Conservation (phyloP, 1,284 basidiomycete species). For the Cystobasidium sp. region DNA sequence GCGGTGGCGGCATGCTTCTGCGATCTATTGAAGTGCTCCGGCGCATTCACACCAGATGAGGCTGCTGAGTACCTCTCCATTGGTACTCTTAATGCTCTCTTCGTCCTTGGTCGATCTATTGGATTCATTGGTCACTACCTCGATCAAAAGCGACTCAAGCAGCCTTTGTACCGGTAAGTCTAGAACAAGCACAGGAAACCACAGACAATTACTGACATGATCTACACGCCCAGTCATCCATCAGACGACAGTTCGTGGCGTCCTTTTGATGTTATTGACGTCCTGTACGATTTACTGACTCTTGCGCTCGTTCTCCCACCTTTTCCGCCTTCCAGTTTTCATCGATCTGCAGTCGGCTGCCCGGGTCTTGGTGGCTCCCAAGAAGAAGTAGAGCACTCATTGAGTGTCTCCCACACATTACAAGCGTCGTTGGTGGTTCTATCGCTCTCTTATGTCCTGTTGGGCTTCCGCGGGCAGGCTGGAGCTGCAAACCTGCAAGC, state of each 20-base stretch:
- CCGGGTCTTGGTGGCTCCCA: slow-evolving; percentile 38
- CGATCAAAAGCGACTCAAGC: slow-evolving; percentile 92
- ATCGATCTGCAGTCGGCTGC: slow-evolving; percentile 35
- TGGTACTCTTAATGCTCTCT: slow-evolving; percentile 91
- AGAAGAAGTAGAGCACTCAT: slow-evolving; percentile 26
- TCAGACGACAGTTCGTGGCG: not conserved
- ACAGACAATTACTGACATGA: not conserved
- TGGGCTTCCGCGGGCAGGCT: not conserved
- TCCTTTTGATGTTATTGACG: not conserved
- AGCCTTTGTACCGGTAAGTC: slow-evolving; percentile 55
- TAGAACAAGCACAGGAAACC: not conserved
- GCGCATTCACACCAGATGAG: slow-evolving; percentile 94
- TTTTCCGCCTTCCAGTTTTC: slow-evolving; percentile 17
- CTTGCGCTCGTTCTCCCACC: not conserved
- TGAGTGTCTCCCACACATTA: not conserved
- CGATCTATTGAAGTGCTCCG: slow-evolving; percentile 87
- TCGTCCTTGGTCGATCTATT: slow-evolving; percentile 95
- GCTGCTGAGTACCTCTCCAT: slow-evolving; percentile 95
- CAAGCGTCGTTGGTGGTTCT: not conserved
- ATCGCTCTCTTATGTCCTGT: not conserved
- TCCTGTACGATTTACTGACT: not conserved
- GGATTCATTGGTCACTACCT: slow-evolving; percentile 83
- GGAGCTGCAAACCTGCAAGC: not conserved
- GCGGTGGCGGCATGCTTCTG: slow-evolving; percentile 98
- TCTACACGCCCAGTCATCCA: no score